These are phyloP conservation scores for Alternaria solani DNA, from an alignment of 2,329 filamentous ascomycete genomes.

Conservation along the genomic window DNA sequence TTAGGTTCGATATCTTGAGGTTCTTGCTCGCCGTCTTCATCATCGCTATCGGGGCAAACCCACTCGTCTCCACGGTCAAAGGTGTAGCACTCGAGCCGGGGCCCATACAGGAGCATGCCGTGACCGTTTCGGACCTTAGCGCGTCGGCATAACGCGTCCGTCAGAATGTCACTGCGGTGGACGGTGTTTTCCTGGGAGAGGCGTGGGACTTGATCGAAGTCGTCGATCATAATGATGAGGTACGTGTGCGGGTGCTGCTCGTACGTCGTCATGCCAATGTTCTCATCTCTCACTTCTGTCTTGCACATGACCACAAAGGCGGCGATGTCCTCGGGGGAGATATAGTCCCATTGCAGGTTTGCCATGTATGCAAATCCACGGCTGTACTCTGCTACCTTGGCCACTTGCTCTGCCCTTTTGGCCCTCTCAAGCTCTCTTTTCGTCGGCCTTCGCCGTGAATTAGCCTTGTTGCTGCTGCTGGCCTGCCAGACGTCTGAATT, in stretches of 20 bases:
- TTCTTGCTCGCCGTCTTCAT: not conserved
- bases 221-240: slow-evolving; percentile 37
- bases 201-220: slow-evolving; percentile 22
- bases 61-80: slow-evolving; percentile 19
- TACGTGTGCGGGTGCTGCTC: slow-evolving; percentile 25
- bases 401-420: not conserved
- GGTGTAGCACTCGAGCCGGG: slow-evolving; percentile 34
- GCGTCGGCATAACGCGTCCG: slow-evolving; percentile 22
- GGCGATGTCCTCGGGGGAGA: slow-evolving; percentile 29
- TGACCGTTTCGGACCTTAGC: slow-evolving; percentile 26
- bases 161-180: slow-evolving; percentile 33
- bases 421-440: not conserved
- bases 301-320: slow-evolving; percentile 28
- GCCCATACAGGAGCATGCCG: slow-evolving; percentile 37
- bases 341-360: slow-evolving; percentile 18
- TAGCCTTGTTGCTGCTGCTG: slow-evolving; percentile 9
- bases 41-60: not conserved
- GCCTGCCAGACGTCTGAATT: slow-evolving; percentile 12
- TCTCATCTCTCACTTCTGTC: not conserved
- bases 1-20: not conserved
- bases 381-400: not conserved
- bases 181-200: slow-evolving; percentile 13
- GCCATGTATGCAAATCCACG: not conserved
- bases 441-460: not conserved
- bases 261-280: not conserved